Evolutionary conservation across 345 rosid genomes (phyloP).

Genomic region (Moringa oleifera): DNA sequence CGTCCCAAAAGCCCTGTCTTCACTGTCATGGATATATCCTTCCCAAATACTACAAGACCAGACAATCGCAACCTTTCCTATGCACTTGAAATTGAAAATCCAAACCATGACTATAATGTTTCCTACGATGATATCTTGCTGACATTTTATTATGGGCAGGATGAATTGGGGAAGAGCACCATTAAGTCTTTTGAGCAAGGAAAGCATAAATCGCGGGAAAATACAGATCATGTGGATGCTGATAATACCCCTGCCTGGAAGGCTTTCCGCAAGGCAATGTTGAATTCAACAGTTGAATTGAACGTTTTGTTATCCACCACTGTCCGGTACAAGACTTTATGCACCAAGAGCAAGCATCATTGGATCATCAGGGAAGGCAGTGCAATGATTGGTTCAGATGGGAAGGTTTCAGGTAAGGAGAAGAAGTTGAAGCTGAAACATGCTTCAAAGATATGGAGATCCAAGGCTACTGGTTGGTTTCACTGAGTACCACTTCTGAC

Average conservation of each 20-base stretch:
- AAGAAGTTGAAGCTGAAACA: background rate
- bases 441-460: background rate
- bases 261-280: background rate
- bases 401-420: background rate
- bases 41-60: slow-evolving; percentile 11
- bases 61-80: background rate
- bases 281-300: background rate
- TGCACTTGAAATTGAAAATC: background rate
- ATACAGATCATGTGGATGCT: background rate
- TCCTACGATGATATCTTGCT: background rate
- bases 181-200: background rate
- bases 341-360: background rate
- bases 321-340: background rate
- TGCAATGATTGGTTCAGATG: background rate
- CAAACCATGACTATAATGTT: background rate
- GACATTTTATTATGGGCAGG: background rate
- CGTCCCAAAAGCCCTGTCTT: slow-evolving; percentile 29
- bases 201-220: too few relatives aligned
- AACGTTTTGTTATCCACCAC: background rate
- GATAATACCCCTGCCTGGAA: background rate
- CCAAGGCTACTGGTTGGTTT: background rate
- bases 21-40: slow-evolving; percentile 21
- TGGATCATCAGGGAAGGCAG: background rate
- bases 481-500: too few relatives aligned
- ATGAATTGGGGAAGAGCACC: background rate